A percentile compares a stretch with the other conserved stretches of the same genome.
Conservation (phyloP, 2,329 filamentous ascomycete species). For the Claviceps sp. region DNA sequence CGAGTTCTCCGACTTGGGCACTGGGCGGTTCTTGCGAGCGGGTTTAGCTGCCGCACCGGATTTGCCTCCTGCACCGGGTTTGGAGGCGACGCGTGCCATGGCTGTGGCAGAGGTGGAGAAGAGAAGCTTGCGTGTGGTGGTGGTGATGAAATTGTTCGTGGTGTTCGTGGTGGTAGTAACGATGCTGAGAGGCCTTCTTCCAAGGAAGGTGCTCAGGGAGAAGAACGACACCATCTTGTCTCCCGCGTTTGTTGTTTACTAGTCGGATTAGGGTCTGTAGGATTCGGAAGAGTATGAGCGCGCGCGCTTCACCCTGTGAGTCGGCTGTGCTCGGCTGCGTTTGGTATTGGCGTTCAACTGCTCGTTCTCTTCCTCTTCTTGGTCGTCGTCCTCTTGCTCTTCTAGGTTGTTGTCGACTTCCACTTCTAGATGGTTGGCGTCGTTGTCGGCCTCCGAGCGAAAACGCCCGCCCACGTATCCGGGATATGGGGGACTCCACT, state of each 20-base stretch:
- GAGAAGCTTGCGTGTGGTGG: conserved; percentile 12
- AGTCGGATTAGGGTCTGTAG: background rate
- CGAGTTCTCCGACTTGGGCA: conserved; percentile 24
- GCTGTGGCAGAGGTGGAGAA: conserved; percentile 19
- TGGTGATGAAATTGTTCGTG: background rate
- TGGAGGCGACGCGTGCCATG: conserved; percentile 18
- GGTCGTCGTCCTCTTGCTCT: background rate
- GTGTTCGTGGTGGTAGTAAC: background rate
- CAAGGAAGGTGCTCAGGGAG: conserved; percentile 19
- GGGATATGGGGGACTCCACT: background rate
- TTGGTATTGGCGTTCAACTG: background rate
- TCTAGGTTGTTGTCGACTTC: background rate
- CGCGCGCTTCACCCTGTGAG: background rate
- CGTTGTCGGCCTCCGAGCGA: background rate
- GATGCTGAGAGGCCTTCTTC: background rate
- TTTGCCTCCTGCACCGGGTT: conserved; percentile 12
- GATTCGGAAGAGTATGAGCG: background rate
- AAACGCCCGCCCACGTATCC: background rate
- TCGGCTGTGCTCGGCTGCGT: background rate
- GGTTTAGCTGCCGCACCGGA: conserved; percentile 13
- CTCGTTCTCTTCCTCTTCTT: background rate
- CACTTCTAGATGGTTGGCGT: background rate
- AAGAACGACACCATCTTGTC: conserved; percentile 15
- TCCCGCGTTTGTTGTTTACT: background rate
- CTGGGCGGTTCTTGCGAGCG: conserved; percentile 15